Evolutionary conservation across 164 flowering plant genomes (phyloP).

Genomic region (Liquidambar formosana): DNA sequence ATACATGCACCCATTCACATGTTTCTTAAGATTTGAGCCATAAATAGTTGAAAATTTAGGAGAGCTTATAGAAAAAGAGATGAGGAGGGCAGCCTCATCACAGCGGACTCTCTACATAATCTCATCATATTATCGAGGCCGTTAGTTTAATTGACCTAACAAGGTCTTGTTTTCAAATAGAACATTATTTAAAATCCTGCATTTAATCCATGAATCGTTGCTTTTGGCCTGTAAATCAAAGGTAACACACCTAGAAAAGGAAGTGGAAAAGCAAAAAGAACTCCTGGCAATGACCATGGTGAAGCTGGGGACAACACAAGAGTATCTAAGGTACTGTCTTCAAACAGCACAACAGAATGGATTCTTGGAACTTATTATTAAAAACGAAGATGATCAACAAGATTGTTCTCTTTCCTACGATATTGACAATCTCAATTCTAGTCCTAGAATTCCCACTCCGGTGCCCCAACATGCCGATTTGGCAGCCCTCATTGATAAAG

Average conservation of each 20-base stretch:
- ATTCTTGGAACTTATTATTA: slow-evolving; percentile 30
- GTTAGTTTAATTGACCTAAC: too few relatives aligned
- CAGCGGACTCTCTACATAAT: too few relatives aligned
- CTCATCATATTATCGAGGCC: too few relatives aligned
- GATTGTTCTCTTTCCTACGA: slow-evolving; percentile 10
- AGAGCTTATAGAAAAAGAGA: too few relatives aligned
- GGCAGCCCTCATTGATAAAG: slow-evolving; percentile 35
- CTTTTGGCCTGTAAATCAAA: background rate
- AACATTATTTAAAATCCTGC: too few relatives aligned
- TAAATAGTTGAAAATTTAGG: too few relatives aligned
- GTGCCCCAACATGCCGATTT: slow-evolving; percentile 22
- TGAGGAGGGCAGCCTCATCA: too few relatives aligned
- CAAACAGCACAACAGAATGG: slow-evolving; percentile 54
- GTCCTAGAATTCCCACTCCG: slow-evolving; percentile 9
- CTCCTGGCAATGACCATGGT: slow-evolving; percentile 26
- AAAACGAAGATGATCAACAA: slow-evolving; percentile 12
- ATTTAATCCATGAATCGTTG: too few relatives aligned
- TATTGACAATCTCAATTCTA: background rate
- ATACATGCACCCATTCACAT: too few relatives aligned
- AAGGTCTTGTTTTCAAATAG: too few relatives aligned
- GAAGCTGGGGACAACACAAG: slow-evolving; percentile 41
- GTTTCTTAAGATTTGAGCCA: too few relatives aligned
- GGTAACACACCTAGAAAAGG: slow-evolving; percentile 34
- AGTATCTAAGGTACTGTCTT: slow-evolving; percentile 41
- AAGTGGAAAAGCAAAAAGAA: slow-evolving; percentile 41